Conservation (phyloP, 2,329 filamentous ascomycete species). For the Tolypocladium endophyticum region DNA sequence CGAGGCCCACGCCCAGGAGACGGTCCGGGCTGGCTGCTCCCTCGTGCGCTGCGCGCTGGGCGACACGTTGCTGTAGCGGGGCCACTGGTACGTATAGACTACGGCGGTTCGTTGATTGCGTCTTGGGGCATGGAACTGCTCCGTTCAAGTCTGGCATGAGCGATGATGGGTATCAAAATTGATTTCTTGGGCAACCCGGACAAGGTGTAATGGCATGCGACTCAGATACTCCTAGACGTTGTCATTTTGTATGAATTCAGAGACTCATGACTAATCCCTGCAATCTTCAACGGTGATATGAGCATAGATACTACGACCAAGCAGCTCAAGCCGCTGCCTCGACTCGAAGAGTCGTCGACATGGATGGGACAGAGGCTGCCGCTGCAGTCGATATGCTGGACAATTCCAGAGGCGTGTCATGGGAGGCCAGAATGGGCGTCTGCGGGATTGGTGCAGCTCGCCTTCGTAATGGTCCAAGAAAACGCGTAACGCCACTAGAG, state of each 20-base stretch:
- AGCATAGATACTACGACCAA: background rate
- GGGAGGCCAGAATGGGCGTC: background rate
- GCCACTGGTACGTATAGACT: background rate
- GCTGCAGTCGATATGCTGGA: background rate
- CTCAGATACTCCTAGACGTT: background rate
- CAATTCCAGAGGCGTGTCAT: background rate
- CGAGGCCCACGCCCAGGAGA: conserved; percentile 65
- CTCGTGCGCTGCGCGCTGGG: conserved; percentile 86
- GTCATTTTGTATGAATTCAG: background rate
- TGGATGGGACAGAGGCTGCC: background rate
- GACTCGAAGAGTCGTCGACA: background rate
- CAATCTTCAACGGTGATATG: background rate
- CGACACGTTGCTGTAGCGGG: conserved; percentile 65
- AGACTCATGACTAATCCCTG: background rate
- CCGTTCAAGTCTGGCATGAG: background rate
- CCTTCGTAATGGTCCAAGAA: background rate
- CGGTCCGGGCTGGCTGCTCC: conserved; percentile 81
- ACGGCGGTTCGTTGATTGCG: background rate
- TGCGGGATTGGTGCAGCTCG: background rate
- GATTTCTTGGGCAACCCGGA: background rate
- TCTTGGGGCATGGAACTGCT: background rate
- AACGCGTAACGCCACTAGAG: background rate
- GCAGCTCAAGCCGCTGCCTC: background rate
- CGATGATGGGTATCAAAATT: background rate
- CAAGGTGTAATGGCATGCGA: background rate